Evolutionary conservation across 805 yeast species (phyloP), one percentile per base, ranked within the genome.

Genomic region (Sungouiella blattae): DNA sequence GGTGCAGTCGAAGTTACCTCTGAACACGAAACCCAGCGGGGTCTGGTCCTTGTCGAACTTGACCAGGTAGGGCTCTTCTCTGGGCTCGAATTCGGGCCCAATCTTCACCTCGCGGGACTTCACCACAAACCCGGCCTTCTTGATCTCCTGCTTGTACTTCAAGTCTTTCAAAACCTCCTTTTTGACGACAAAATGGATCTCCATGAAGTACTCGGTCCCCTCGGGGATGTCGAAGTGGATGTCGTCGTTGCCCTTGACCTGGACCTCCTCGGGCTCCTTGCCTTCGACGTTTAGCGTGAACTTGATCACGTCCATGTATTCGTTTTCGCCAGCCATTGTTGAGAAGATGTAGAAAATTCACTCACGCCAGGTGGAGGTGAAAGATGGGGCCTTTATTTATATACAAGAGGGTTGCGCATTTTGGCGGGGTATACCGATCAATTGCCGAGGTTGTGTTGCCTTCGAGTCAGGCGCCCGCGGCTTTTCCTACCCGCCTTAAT

Each of bases 11-110:
- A 49, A 59, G 22, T 40, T 39, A 6, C 67, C 71, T 49, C 70
- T 62, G 30, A 60, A 43, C 25, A 64, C 49, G 47, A 55, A 64
- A 14, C 72, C 71, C 37, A 58, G 55, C 6, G 72, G 72, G 25
- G 70, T 58, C 5, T 48, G 47, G 39, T 66, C 70, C 34, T 53
- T 55, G 7, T 55, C 59, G 40, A 62, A 62, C 5, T 48, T 45
- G 32, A 53, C 52, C 13, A 44, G n/a, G 43, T 62, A 57, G 1
- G 52, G 46, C 36, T 62, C 64, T 1, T 63, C 69, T 7, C 57
- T 47, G 14, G 69, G 64, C 35, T 50, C 62, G 38, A 50, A 61
- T 23, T 35, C 43, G 24, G 49, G 53, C 6, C 71, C 72, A 26
- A 66, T 41, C 9, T 51, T 55, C 31, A 50, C 36, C 11, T 54